Percentiles rank a stretch among this genome's conserved stretches.
Evolutionary conservation across 371 early-diverging fungal genomes (phyloP).

Genomic region (Paramicrosporidium saccamoebae): DNA sequence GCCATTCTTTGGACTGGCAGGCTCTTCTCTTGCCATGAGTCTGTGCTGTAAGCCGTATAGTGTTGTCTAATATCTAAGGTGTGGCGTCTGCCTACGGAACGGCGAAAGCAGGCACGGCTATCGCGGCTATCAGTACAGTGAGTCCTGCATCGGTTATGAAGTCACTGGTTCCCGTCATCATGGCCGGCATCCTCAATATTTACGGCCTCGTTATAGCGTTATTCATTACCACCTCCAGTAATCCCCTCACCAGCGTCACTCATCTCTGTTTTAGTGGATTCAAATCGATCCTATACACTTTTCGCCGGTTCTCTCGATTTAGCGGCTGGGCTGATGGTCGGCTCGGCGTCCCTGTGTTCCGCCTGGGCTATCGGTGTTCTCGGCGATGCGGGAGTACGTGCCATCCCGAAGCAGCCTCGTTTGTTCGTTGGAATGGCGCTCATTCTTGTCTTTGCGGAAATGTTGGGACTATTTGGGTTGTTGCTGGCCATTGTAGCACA

Average conservation of each 20-base stretch:
- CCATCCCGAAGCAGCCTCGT: conserved; percentile 62
- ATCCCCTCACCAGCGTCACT: conserved; percentile 13
- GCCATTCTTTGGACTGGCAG: conserved; percentile 29
- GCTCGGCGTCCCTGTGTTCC: conserved; percentile 67
- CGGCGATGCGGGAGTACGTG: conserved; percentile 77
- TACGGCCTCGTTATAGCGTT: conserved; percentile 86
- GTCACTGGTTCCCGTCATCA: conserved; percentile 66
- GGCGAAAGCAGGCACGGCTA: conserved; percentile 81
- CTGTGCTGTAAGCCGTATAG: conserved; percentile 11
- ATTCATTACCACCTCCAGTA: conserved; percentile 46
- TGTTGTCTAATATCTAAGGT: conserved; percentile 7
- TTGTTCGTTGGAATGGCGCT: conserved; percentile 78
- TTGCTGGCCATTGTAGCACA: conserved; percentile 85
- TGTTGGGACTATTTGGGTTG: conserved; percentile 66
- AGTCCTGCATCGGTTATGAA: conserved; percentile 77
- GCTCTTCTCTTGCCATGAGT: conserved; percentile 20
- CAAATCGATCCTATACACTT: conserved; percentile 3
- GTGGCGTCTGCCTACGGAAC: conserved; percentile 92
- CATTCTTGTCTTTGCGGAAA: conserved; percentile 95
- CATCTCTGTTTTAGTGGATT: conserved; percentile 9
- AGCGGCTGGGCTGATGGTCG: conserved; percentile 71
- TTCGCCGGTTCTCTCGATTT: conserved; percentile 60
- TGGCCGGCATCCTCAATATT: conserved; percentile 93
- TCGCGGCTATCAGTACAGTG: conserved; percentile 75
- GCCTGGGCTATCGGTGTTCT: conserved; percentile 89